A percentile compares a stretch with the other conserved stretches of the same genome.
These are phyloP conservation scores for Pseudogymnoascus pannorum DNA, from an alignment of 2,329 filamentous ascomycete genomes.

Conservation along the genomic window DNA sequence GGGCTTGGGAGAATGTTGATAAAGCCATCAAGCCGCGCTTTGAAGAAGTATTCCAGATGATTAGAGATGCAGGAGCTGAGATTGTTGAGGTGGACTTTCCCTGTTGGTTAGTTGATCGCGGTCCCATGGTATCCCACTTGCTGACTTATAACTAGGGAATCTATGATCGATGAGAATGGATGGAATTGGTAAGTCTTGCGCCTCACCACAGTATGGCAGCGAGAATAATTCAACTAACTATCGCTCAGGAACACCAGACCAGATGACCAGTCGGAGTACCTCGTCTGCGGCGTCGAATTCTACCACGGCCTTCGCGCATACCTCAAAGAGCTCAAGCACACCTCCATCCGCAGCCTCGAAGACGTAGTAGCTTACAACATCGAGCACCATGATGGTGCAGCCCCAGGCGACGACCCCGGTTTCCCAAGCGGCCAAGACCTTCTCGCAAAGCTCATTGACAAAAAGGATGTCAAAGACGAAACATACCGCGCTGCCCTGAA, in stretches of 20 bases:
- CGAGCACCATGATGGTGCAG: neutral
- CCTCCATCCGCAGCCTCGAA: neutral
- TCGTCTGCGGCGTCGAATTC: conserved; percentile 9
- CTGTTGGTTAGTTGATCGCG: neutral
- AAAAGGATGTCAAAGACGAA: neutral
- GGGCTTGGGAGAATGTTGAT: conserved; percentile 9
- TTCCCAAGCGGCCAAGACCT: conserved; percentile 15
- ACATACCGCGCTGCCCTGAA: neutral
- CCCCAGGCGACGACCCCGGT: conserved; percentile 11
- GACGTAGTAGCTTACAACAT: conserved; percentile 6
- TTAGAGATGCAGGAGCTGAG: conserved; percentile 4
- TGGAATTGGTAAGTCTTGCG: neutral
- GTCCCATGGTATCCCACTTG: neutral
- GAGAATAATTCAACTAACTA: neutral
- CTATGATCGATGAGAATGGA: neutral
- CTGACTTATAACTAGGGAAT: neutral
- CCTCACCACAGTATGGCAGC: neutral
- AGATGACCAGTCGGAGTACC: conserved; percentile 1
- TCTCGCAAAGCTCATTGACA: conserved; percentile 10
- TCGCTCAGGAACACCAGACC: neutral
- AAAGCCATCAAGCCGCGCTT: neutral
- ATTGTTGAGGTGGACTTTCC: conserved; percentile 10
- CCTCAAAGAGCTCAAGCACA: neutral
- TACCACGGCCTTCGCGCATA: conserved; percentile 8
- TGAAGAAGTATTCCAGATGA: conserved; percentile 5